phyloP scores from a whole-genome alignment of 2,329 filamentous ascomycete genomes.

The Salinomyces thailandicus region DNA sequence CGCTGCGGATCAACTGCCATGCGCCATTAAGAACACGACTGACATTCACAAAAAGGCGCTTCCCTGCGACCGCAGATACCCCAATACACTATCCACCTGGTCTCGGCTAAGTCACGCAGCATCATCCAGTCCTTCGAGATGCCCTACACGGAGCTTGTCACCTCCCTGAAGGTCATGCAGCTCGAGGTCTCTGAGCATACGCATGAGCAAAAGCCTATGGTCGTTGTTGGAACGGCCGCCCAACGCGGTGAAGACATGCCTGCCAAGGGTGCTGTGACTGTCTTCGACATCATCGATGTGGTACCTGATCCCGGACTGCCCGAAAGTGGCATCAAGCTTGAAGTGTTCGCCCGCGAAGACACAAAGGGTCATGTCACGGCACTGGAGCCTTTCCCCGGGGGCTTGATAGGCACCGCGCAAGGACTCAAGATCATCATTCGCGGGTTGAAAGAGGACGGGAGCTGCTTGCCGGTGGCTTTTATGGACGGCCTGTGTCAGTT shows the following conservation, averaged over 20 bases:
- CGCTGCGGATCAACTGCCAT: too few species aligned
- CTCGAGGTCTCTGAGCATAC: slow-evolving; percentile 87
- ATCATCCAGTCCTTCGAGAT: slow-evolving; percentile 67
- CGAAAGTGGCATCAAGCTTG: slow-evolving; percentile 76
- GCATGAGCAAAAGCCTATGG: slow-evolving; percentile 70
- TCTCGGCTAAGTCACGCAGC: slow-evolving; percentile 67
- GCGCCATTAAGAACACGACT: neutral
- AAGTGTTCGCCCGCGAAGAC: slow-evolving; percentile 78
- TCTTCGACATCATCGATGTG: slow-evolving; percentile 85
- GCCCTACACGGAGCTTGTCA: slow-evolving; percentile 63
- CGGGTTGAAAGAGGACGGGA: slow-evolving; percentile 89
- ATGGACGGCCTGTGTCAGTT: slow-evolving; percentile 97
- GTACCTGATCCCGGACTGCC: slow-evolving; percentile 78
- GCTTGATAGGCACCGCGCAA: slow-evolving; percentile 85
- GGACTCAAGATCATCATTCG: slow-evolving; percentile 97
- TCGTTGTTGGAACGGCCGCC: slow-evolving; percentile 76
- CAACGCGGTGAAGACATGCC: slow-evolving; percentile 85
- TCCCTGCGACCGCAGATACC: slow-evolving; percentile 56
- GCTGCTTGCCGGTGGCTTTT: slow-evolving; percentile 85
- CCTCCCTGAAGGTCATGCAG: slow-evolving; percentile 71
- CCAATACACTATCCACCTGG: slow-evolving; percentile 63
- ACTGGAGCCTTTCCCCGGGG: slow-evolving; percentile 63
- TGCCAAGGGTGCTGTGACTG: slow-evolving; percentile 72
- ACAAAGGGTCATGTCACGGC: slow-evolving; percentile 88
- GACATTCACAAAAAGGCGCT: slow-evolving; percentile 35